phyloP scores from a whole-genome alignment of 169 alveolate genomes.

The Cryptosporidium ubiquitum region DNA sequence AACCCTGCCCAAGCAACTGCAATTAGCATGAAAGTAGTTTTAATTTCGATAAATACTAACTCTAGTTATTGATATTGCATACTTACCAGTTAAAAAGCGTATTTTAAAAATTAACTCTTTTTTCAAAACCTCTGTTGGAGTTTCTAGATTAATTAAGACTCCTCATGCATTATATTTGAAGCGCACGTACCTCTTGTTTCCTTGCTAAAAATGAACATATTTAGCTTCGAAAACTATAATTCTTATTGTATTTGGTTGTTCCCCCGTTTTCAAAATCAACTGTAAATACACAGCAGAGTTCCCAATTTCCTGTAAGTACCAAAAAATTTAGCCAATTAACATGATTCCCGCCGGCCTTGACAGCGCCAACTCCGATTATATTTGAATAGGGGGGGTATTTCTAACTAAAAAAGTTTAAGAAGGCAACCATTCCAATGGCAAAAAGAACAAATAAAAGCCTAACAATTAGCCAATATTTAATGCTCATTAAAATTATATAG shows the following conservation, averaged over 20 bases:
- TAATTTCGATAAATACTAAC: neutral
- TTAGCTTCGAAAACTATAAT: neutral
- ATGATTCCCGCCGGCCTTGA: neutral
- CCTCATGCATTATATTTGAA: neutral
- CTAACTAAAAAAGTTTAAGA: neutral
- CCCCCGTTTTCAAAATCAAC: neutral
- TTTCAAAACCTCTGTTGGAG: conserved; percentile 21
- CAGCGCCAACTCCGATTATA: neutral
- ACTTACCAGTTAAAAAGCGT: conserved; percentile 49
- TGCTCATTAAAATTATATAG: no score
- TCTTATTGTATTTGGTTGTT: neutral
- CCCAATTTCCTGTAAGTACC: neutral
- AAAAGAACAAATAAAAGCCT: neutral
- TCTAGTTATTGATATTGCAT: neutral
- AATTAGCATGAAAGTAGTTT: neutral
- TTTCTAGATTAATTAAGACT: conserved; percentile 16
- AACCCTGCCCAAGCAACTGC: conserved; percentile 60
- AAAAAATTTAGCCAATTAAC: neutral
- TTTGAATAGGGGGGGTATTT: neutral
- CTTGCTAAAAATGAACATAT: conserved; percentile 17
- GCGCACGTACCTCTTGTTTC: conserved; percentile 35
- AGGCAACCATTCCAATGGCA: neutral
- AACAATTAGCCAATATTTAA: neutral
- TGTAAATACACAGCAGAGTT: neutral
- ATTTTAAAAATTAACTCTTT: conserved; percentile 40